Conservation (phyloP, 805 yeast species). For the Komagataella mondaviorum region DNA sequence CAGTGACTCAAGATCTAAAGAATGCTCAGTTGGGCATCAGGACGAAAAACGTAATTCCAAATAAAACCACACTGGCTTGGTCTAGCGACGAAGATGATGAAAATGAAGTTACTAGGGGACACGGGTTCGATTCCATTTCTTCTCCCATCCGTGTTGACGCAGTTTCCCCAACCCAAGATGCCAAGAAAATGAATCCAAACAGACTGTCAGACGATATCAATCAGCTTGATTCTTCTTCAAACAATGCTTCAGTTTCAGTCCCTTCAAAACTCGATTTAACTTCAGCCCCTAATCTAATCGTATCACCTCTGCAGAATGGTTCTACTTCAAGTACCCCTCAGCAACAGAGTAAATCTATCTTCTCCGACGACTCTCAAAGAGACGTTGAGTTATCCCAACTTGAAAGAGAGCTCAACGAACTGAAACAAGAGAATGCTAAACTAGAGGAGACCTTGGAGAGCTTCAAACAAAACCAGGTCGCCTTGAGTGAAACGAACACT, state of each 20-base stretch:
- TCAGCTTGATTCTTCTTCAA: neutral
- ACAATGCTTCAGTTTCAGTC: neutral
- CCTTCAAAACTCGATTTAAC: neutral
- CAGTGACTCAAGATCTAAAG: neutral
- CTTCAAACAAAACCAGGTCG: neutral
- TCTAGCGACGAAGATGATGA: conserved; percentile 61
- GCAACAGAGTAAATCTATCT: neutral
- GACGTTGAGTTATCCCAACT: neutral
- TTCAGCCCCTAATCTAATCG: neutral
- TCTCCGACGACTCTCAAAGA: neutral
- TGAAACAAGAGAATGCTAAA: conserved; percentile 1
- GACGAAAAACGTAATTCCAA: conserved; percentile 65
- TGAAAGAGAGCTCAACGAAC: neutral
- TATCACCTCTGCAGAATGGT: neutral
- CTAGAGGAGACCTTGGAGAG: neutral
- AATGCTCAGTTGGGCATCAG: conserved; percentile 24
- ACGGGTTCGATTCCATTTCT: neutral
- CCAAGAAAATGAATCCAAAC: neutral
- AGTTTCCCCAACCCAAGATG: neutral
- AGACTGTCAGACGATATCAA: neutral
- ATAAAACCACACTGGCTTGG: conserved; percentile 78
- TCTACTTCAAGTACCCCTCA: neutral
- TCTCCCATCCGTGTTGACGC: neutral
- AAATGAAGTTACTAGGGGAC: neutral
- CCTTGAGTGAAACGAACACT: neutral